A percentile compares a stretch with the other conserved stretches of the same genome.
These are phyloP conservation scores for Copromyces sp. DNA, from an alignment of 495 filamentous ascomycete species.

Conservation along the genomic window DNA sequence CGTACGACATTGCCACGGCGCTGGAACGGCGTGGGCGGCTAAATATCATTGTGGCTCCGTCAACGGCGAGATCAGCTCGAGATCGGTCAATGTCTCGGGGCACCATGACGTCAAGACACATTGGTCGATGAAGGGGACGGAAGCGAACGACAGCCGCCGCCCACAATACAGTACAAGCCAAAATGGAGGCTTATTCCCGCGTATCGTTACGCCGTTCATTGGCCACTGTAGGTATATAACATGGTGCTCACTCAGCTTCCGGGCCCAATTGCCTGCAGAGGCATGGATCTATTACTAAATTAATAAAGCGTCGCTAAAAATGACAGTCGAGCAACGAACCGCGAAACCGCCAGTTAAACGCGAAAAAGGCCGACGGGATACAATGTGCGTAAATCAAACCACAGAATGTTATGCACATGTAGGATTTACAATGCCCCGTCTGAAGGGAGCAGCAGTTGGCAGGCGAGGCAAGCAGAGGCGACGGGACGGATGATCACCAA, in stretches of 20 bases:
- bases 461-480: neutral
- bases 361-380: neutral
- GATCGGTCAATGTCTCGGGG: neutral
- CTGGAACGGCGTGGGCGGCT: neutral
- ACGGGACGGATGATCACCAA: neutral
- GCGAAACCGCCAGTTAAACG: neutral
- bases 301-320: neutral
- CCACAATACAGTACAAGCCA: no score
- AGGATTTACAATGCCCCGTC: neutral
- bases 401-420: neutral
- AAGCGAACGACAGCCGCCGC: neutral
- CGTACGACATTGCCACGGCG: neutral
- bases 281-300: neutral
- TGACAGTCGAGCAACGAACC: neutral
- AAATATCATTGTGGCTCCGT: neutral
- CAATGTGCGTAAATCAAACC: neutral
- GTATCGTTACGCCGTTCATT: neutral
- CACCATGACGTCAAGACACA: slow-evolving; percentile 7
- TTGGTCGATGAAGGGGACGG: neutral
- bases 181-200: neutral
- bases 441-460: neutral
- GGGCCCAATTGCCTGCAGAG: neutral
- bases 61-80: neutral
- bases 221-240: neutral
- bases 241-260: neutral